phyloP scores from a whole-genome alignment of 306 rosid genomes.

The Quercus cerris region DNA sequence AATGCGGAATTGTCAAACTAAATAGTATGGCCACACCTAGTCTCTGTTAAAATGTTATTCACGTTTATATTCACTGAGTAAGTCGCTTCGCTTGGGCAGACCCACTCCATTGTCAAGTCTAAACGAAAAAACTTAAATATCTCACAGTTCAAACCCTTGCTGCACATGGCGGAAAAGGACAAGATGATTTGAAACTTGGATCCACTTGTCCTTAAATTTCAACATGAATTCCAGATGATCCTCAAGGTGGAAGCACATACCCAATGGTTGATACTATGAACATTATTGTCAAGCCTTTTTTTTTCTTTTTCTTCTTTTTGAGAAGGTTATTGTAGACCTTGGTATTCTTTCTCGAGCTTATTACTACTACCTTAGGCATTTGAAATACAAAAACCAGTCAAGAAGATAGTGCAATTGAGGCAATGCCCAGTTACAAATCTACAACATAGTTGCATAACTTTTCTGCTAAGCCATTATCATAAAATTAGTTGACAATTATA shows the following conservation, averaged over 20 bases:
- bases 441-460: no score
- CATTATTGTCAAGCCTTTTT: not conserved
- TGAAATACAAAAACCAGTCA: not conserved
- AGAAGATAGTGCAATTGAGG: not conserved
- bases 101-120: not conserved
- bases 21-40: no score
- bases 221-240: not conserved
- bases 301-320: no score
- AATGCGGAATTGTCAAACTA: no score
- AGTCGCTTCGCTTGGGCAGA: not conserved
- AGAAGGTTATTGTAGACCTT: no score
- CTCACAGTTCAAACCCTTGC: not conserved
- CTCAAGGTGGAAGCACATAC: not conserved
- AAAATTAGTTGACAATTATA: not conserved
- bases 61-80: not conserved
- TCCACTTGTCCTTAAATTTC: not conserved
- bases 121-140: not conserved
- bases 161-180: not conserved
- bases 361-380: not conserved
- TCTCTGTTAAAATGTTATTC: no score
- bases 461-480: no score
- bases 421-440: not conserved
- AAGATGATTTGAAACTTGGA: not conserved
- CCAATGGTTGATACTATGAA: not conserved
- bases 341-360: not conserved